Evolutionary conservation across 139 green algal species (phyloP).

Genomic region (Chlamydomonas urium): DNA sequence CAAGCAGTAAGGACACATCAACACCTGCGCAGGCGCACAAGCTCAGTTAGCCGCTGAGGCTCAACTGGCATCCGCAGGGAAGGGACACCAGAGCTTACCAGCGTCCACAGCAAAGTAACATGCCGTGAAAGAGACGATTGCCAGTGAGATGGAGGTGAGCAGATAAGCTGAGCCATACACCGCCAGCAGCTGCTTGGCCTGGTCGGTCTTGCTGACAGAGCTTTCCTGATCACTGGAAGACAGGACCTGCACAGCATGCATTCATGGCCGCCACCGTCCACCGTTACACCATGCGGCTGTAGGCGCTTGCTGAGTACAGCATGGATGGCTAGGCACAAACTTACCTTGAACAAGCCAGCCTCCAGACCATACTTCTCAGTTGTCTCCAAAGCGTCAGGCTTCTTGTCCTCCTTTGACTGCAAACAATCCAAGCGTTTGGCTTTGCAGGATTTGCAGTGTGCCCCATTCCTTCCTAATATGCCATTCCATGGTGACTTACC

Average conservation of each 20-base stretch:
- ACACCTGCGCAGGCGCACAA: slow-evolving; percentile 57
- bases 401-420: no score
- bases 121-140: slow-evolving; percentile 85
- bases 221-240: slow-evolving; percentile 9
- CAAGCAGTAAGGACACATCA: slow-evolving; percentile 76
- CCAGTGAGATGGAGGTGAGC: slow-evolving; percentile 93
- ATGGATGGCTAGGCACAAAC: background rate
- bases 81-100: slow-evolving; percentile 44
- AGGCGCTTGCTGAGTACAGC: no score
- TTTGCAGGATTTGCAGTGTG: no score
- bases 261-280: no score
- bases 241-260: slow-evolving; percentile 13
- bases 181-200: slow-evolving; percentile 88
- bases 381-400: no score
- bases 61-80: no score
- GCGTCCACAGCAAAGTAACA: slow-evolving; percentile 86
- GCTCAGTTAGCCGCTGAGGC: background rate
- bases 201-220: slow-evolving; percentile 41
- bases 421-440: no score
- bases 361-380: slow-evolving; percentile 91
- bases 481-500: no score
- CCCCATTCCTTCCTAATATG: no score
- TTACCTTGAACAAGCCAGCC: slow-evolving; percentile 79
- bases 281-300: no score
- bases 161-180: slow-evolving; percentile 95